Percentiles rank a stretch among this genome's conserved stretches.
These are phyloP conservation scores for Gremmenia infestans DNA, from an alignment of 2,329 filamentous ascomycete species.

Conservation along the genomic window DNA sequence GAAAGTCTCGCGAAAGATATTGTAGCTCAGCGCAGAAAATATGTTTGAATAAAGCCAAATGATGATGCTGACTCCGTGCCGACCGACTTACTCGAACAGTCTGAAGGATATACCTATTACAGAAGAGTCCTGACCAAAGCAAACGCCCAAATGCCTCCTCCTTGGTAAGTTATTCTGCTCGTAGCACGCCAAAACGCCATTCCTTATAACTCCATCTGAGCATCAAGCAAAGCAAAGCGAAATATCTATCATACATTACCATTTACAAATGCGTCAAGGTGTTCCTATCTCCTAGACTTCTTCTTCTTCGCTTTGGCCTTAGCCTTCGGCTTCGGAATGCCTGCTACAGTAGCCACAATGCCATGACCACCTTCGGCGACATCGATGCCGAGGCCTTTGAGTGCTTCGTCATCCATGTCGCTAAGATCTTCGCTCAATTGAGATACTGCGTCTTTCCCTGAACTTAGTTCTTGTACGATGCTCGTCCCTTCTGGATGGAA, in stretches of 20 bases:
- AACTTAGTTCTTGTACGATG: constrained; percentile 69
- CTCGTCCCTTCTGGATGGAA: constrained; percentile 80
- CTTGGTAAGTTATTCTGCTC: background rate
- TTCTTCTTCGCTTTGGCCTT: constrained; percentile 26
- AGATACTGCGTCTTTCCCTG: constrained; percentile 63
- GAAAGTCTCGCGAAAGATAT: background rate
- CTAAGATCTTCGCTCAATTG: constrained; percentile 82
- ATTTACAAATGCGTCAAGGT: constrained; percentile 14
- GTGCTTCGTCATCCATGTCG: constrained; percentile 86
- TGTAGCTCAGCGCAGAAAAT: background rate
- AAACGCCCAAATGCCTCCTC: background rate
- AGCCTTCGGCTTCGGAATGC: constrained; percentile 18
- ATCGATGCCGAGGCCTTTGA: constrained; percentile 58
- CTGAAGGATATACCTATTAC: constrained; percentile 1
- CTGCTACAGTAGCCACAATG: constrained; percentile 4
- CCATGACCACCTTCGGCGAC: constrained; percentile 13
- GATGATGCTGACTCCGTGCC: background rate
- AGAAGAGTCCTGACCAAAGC: background rate
- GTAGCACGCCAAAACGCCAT: background rate
- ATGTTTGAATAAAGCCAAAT: background rate
- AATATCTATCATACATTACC: constrained; percentile 23
- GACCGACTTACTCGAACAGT: background rate
- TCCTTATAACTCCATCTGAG: constrained; percentile 3
- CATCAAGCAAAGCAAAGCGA: constrained; percentile 1
- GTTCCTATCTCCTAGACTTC: constrained; percentile 5